phyloP scores from a whole-genome alignment of 2,329 filamentous ascomycete species.

The Alternaria angustiovoidea region DNA sequence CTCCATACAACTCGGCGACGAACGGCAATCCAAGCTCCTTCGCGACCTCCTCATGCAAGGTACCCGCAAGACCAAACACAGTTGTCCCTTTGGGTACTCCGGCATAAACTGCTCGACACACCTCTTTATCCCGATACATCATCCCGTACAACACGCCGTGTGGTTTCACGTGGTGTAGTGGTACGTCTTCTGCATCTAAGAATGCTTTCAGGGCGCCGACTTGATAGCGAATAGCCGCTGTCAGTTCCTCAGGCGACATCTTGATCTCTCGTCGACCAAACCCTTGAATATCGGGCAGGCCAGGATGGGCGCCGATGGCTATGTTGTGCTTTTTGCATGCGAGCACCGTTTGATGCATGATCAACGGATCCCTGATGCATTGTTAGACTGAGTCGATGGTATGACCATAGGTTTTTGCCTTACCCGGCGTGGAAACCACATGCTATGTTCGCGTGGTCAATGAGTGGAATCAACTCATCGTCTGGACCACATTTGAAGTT shows the following conservation, averaged over 20 bases:
- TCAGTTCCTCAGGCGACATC: slow-evolving; percentile 64
- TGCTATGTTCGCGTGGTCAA: slow-evolving; percentile 70
- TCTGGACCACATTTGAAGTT: slow-evolving; percentile 64
- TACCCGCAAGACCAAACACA: slow-evolving; percentile 65
- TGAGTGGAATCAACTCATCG: slow-evolving; percentile 66
- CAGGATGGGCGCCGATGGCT: slow-evolving; percentile 68
- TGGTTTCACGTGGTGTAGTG: slow-evolving; percentile 69
- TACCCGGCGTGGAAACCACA: slow-evolving; percentile 65
- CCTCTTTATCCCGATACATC: slow-evolving; percentile 62
- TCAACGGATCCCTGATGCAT: slow-evolving; percentile 61
- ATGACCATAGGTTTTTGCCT: not conserved
- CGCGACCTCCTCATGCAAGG: slow-evolving; percentile 63
- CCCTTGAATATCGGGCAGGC: slow-evolving; percentile 70
- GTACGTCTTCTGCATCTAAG: slow-evolving; percentile 63
- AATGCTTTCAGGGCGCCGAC: slow-evolving; percentile 69
- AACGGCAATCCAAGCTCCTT: slow-evolving; percentile 63
- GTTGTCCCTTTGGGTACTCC: slow-evolving; percentile 60
- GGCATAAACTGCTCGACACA: slow-evolving; percentile 62
- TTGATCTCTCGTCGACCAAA: slow-evolving; percentile 71
- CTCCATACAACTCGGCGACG: slow-evolving; percentile 63
- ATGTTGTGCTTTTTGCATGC: slow-evolving; percentile 66
- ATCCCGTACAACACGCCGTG: slow-evolving; percentile 68
- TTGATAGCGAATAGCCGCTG: slow-evolving; percentile 68
- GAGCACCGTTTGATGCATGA: slow-evolving; percentile 68
- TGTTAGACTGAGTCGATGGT: slow-evolving; percentile 15